phyloP scores from a whole-genome alignment of 1,284 basidiomycete genomes.

The Megacollybia platyphylla region DNA sequence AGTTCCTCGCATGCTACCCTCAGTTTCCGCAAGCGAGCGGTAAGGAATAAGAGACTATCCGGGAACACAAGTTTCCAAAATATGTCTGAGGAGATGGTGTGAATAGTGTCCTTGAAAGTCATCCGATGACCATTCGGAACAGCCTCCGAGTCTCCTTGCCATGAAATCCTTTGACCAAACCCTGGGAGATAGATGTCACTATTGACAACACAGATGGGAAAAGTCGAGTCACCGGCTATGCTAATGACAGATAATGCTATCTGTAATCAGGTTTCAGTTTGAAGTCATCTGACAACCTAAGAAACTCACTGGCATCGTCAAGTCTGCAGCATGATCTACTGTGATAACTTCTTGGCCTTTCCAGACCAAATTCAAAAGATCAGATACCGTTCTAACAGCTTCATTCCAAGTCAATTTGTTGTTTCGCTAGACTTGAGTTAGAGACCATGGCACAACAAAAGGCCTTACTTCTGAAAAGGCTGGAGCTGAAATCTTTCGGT shows the following conservation, averaged over 20 bases:
- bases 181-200: conserved; percentile 14
- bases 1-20: conserved; percentile 31
- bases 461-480: conserved; percentile 22
- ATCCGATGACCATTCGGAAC: conserved; percentile 33
- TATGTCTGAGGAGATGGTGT: conserved; percentile 29
- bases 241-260: conserved; percentile 45
- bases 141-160: conserved; percentile 25
- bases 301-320: conserved; percentile 32
- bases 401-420: conserved; percentile 48
- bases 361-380: conserved; percentile 26
- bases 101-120: conserved; percentile 44
- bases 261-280: conserved; percentile 14
- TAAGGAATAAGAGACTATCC: conserved; percentile 26
- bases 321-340: conserved; percentile 21
- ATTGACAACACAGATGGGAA: background rate
- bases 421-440: conserved; percentile 22
- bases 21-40: conserved; percentile 21
- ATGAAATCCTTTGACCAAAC: conserved; percentile 39
- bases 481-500: conserved; percentile 23
- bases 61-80: conserved; percentile 31
- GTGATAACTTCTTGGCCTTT: conserved; percentile 15
- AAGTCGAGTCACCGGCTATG: conserved; percentile 25
- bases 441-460: background rate
- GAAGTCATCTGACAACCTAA: background rate
- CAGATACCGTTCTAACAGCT: conserved; percentile 28